phyloP scores from a whole-genome alignment of 192 early-diverging fungal genomes.

The Anaeromyces robustus region DNA sequence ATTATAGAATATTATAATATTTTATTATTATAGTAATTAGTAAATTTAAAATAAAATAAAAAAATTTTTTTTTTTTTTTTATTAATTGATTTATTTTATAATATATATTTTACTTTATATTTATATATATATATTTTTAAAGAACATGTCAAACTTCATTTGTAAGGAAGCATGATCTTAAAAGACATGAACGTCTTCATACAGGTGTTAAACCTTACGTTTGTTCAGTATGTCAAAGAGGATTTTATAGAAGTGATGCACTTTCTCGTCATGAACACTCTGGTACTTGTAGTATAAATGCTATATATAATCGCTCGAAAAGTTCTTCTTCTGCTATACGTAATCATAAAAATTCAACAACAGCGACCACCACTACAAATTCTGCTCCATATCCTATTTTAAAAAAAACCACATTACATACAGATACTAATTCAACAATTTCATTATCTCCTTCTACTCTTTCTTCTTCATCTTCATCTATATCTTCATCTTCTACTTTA shows the following conservation, averaged over 20 bases:
- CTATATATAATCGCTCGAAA: neutral
- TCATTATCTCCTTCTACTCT: neutral
- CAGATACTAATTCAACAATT: neutral
- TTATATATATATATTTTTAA: neutral
- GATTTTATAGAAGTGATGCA: conserved; percentile 57
- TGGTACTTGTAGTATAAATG: neutral
- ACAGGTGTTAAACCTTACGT: conserved; percentile 58
- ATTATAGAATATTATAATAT: too few relatives aligned
- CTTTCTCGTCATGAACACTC: conserved; percentile 34
- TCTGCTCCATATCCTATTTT: neutral
- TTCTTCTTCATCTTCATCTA: too few relatives aligned
- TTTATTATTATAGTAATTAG: too few relatives aligned
- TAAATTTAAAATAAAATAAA: too few relatives aligned
- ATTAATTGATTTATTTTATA: too few relatives aligned
- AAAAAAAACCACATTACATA: too few relatives aligned
- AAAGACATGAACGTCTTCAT: conserved; percentile 56
- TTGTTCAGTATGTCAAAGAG: conserved; percentile 56
- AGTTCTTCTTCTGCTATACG: neutral
- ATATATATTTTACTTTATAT: neutral
- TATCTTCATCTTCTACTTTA: too few relatives aligned
- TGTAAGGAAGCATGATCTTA: conserved; percentile 58
- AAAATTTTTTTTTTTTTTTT: too few relatives aligned
- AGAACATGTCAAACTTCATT: conserved; percentile 51
- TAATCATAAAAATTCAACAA: neutral
- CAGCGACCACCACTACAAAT: neutral